A percentile compares a stretch with the other conserved stretches of the same genome.
Conservation (phyloP, 2,329 filamentous ascomycete genomes). For the Claviceps capensis region DNA sequence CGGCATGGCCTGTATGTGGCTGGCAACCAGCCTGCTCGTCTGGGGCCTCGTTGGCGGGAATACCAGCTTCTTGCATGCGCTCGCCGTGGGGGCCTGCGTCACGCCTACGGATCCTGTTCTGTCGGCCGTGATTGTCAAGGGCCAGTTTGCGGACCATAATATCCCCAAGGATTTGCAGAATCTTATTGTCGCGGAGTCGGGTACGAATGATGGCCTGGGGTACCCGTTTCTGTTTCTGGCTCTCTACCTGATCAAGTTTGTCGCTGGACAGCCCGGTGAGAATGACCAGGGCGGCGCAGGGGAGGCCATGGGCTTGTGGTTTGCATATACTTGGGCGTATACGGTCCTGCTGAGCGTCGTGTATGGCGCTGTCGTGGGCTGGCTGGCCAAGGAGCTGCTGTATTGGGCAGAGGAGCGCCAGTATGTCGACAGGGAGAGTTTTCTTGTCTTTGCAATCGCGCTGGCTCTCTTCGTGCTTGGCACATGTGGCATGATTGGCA, state of each 20-base stretch:
- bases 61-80: conserved; percentile 62
- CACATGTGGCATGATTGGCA: conserved; percentile 76
- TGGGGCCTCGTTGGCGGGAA: conserved; percentile 55
- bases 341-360: conserved; percentile 64
- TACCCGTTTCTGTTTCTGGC: conserved; percentile 83
- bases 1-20: conserved; percentile 79
- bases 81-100: conserved; percentile 74
- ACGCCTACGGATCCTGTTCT: conserved; percentile 83
- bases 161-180: conserved; percentile 70
- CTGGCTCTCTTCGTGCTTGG: conserved; percentile 78
- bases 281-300: conserved; percentile 47
- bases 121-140: conserved; percentile 83
- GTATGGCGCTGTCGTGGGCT: conserved; percentile 68
- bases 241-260: conserved; percentile 70
- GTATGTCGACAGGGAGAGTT: conserved; percentile 77
- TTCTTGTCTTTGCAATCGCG: conserved; percentile 74
- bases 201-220: conserved; percentile 77
- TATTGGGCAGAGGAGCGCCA: conserved; percentile 72
- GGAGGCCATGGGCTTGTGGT: conserved; percentile 66
- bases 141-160: conserved; percentile 84
- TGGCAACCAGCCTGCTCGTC: conserved; percentile 63
- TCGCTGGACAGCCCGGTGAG: conserved; percentile 17
- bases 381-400: conserved; percentile 67
- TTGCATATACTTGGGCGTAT: conserved; percentile 75
- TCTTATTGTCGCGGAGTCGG: conserved; percentile 70